Conservation (phyloP, 345 rosid species). For the Brassica juncea region DNA sequence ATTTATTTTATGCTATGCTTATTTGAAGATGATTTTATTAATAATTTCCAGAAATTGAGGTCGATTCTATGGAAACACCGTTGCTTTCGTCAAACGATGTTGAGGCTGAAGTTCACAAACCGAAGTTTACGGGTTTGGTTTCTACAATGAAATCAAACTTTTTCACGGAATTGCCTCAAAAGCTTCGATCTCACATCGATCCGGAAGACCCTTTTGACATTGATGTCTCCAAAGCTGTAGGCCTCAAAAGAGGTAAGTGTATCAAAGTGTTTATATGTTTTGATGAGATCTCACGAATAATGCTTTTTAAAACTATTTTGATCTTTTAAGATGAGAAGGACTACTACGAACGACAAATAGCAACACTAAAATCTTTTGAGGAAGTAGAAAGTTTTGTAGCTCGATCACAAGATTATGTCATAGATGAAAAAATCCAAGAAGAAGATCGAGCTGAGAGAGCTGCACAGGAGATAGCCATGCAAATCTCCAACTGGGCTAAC, state of each 20-base stretch:
- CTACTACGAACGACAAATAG: constrained; percentile 72
- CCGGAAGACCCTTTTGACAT: constrained; percentile 54
- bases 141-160: constrained; percentile 48
- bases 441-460: constrained; percentile 40
- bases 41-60: constrained; percentile 28
- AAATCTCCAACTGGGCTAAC: constrained; percentile 77
- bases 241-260: constrained; percentile 52
- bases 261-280: neutral
- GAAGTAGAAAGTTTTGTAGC: constrained; percentile 56
- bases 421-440: constrained; percentile 46
- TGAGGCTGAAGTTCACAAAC: constrained; percentile 17
- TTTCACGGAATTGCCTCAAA: constrained; percentile 56
- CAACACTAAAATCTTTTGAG: constrained; percentile 72
- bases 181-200: constrained; percentile 57
- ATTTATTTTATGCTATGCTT: neutral
- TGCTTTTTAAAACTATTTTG: neutral
- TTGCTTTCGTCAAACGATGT: constrained; percentile 34
- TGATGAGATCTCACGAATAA: neutral
- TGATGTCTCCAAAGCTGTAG: constrained; percentile 52
- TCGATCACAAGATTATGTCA: constrained; percentile 26
- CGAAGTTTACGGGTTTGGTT: constrained; percentile 29
- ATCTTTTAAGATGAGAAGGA: constrained; percentile 61
- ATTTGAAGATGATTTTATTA: constrained; percentile 1
- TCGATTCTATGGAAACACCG: constrained; percentile 34
- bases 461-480: constrained; percentile 74